A percentile compares a stretch with the other conserved stretches of the same genome.
These are phyloP conservation scores for Urochloa ruziziensis DNA, from an alignment of 176 grass and related monocot species.

Conservation along the genomic window DNA sequence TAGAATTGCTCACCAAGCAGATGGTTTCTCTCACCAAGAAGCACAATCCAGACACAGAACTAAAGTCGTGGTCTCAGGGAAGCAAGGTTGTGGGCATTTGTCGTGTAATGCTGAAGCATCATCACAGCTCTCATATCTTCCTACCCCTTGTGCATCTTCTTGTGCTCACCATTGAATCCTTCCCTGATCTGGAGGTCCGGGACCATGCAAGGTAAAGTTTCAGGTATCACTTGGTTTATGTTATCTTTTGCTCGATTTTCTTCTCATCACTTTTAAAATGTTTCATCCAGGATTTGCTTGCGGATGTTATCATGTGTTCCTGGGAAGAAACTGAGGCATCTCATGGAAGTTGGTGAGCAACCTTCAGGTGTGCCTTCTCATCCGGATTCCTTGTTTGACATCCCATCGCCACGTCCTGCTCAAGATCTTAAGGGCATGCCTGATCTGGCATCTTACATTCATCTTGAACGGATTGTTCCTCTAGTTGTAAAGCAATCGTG, in stretches of 20 bases:
- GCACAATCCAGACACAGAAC: constrained; percentile 61
- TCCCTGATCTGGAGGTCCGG: constrained; percentile 89
- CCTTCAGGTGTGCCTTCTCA: constrained; percentile 60
- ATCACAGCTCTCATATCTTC: constrained; percentile 75
- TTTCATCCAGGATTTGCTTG: constrained; percentile 67
- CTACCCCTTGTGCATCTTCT: constrained; percentile 64
- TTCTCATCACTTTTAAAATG: constrained; percentile 35
- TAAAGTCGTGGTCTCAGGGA: constrained; percentile 86
- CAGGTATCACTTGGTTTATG: neutral
- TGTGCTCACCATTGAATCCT: constrained; percentile 60
- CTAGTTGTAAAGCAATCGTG: constrained; percentile 85
- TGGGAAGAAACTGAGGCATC: constrained; percentile 85
- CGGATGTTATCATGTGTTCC: constrained; percentile 87
- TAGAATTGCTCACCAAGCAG: constrained; percentile 79
- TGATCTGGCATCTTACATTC: constrained; percentile 70
- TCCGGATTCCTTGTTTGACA: constrained; percentile 63
- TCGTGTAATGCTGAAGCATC: constrained; percentile 70
- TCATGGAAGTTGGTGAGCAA: constrained; percentile 61
- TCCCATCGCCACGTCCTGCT: constrained; percentile 43
- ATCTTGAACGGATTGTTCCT: constrained; percentile 70
- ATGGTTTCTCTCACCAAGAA: constrained; percentile 67
- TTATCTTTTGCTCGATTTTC: constrained; percentile 16
- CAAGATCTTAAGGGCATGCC: constrained; percentile 55
- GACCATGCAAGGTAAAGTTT: constrained; percentile 79
- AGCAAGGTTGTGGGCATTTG: constrained; percentile 85